A percentile compares a stretch with the other conserved stretches of the same genome.
Evolutionary conservation across 2,329 filamentous ascomycete genomes (phyloP).

Genomic region (Epichloe sp.): DNA sequence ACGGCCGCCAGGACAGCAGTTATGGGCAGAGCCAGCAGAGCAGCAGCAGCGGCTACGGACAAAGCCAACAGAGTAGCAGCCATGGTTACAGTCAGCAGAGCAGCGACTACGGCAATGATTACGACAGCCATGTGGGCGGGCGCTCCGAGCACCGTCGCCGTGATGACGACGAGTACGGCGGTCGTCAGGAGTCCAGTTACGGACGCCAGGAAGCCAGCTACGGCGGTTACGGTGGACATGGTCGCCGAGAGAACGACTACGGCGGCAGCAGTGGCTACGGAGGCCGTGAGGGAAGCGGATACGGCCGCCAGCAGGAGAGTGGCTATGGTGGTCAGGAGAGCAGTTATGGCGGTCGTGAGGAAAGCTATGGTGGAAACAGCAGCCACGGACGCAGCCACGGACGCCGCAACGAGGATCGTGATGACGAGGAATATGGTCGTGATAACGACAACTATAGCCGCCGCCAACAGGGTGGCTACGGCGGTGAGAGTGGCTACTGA

Average conservation of each 20-base stretch:
- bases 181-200: constrained; percentile 12
- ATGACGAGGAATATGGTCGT: constrained; percentile 1
- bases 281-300: constrained; percentile 6
- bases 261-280: constrained; percentile 8
- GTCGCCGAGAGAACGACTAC: constrained; percentile 4
- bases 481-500: constrained; percentile 10
- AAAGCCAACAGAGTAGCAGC: constrained; percentile 37
- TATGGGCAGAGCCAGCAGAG: constrained; percentile 49
- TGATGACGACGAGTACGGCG: constrained; percentile 7
- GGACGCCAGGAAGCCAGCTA: constrained; percentile 11
- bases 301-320: constrained; percentile 9
- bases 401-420: constrained; percentile 4
- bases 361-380: constrained; percentile 10
- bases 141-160: constrained; percentile 4
- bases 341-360: constrained; percentile 12
- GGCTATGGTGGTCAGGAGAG: constrained; percentile 5
- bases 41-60: constrained; percentile 43
- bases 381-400: constrained; percentile 5
- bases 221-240: constrained; percentile 10
- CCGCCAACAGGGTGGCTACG: constrained; percentile 15
- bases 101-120: constrained; percentile 13
- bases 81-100: constrained; percentile 41
- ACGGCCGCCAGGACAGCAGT: constrained; percentile 41
- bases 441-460: constrained; percentile 4
- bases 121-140: constrained; percentile 11